Conservation (phyloP, 164 flowering plant species). For the Liquidambar formosana region DNA sequence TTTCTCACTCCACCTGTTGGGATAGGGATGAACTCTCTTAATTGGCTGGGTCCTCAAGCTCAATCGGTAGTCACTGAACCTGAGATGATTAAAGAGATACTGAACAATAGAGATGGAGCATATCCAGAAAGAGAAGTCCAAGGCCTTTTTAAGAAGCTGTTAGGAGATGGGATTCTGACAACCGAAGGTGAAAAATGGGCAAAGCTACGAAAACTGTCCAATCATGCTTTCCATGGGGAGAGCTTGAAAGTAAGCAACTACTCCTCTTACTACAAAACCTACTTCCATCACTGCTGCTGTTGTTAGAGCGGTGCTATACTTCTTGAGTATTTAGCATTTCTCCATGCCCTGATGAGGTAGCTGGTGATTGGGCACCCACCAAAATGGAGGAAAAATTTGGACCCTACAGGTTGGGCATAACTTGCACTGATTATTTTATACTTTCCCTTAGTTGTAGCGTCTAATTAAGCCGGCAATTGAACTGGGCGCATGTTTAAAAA, state of each 20-base stretch:
- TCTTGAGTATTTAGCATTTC: too few species aligned
- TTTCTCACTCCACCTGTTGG: too few species aligned
- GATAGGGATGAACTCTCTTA: constrained; percentile 31
- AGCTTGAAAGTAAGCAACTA: constrained; percentile 33
- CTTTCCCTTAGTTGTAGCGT: too few species aligned
- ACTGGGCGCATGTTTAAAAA: too few species aligned
- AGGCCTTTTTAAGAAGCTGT: constrained; percentile 24
- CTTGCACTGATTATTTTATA: too few species aligned
- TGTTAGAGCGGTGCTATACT: too few species aligned
- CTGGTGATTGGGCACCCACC: too few species aligned
- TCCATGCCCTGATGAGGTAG: too few species aligned
- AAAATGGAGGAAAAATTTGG: too few species aligned
- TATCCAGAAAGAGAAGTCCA: constrained; percentile 21
- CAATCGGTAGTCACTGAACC: constrained; percentile 35
- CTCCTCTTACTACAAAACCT: too few species aligned
- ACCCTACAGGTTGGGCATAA: too few species aligned
- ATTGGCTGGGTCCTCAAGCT: constrained; percentile 36
- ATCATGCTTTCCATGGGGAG: constrained; percentile 40
- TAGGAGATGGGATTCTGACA: constrained; percentile 42
- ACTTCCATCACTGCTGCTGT: constrained; percentile 1
- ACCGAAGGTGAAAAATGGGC: constrained; percentile 45
- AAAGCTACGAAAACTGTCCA: constrained; percentile 35
- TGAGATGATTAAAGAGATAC: constrained; percentile 39
- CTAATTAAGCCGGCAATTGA: too few species aligned
- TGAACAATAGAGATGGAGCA: constrained; percentile 25